Evolutionary conservation across 2,329 filamentous ascomycete genomes (phyloP).

Genomic region (Fusarium globosum): DNA sequence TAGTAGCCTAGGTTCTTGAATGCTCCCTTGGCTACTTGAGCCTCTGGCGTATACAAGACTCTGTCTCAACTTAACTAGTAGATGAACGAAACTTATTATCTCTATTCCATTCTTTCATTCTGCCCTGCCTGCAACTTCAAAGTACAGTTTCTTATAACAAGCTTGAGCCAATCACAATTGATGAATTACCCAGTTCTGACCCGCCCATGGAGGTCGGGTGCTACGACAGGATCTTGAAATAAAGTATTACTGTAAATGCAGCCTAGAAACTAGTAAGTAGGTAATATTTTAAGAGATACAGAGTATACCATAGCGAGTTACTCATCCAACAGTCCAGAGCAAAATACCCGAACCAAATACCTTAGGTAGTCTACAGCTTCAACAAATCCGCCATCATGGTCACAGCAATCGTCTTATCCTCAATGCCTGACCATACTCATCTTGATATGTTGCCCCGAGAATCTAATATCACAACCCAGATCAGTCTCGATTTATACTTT

Average conservation of each 20-base stretch:
- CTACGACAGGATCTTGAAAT: neutral
- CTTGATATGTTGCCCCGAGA: neutral
- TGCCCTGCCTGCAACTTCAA: neutral
- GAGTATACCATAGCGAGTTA: neutral
- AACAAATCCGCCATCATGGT: neutral
- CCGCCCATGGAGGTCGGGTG: neutral
- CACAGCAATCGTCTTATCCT: neutral
- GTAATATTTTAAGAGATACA: neutral
- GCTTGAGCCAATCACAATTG: neutral
- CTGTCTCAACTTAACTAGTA: neutral
- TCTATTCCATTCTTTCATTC: neutral
- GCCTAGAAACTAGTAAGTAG: neutral
- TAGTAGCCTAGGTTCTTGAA: neutral
- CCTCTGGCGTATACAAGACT: neutral
- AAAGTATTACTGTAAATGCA: neutral
- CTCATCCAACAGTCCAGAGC: neutral
- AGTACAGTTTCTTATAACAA: neutral
- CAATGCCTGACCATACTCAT: neutral
- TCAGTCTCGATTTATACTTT: neutral
- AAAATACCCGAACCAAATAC: neutral
- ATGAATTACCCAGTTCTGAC: slow-evolving; percentile 5
- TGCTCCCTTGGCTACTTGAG: neutral
- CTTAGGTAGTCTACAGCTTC: neutral
- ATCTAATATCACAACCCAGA: neutral
- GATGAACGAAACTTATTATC: neutral